phyloP scores from a whole-genome alignment of 2,329 filamentous ascomycete species.

The Cladophialophora yegresii region DNA sequence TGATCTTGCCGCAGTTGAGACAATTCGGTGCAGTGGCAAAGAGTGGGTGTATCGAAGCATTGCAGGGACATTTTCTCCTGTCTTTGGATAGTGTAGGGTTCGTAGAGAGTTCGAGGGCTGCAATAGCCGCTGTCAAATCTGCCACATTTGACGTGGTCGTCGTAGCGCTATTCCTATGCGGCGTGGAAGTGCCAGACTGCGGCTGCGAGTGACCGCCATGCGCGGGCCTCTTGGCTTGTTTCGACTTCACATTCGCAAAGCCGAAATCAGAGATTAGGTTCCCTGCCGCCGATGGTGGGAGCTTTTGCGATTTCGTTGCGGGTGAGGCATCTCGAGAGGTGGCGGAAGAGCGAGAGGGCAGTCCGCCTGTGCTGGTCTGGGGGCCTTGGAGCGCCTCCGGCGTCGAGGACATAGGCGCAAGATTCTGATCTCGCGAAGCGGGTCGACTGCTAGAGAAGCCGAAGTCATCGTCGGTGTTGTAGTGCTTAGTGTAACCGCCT shows the following conservation, averaged over 20 bases:
- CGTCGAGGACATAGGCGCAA: slow-evolving; percentile 52
- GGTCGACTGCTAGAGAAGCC: slow-evolving; percentile 34
- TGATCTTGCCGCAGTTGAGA: slow-evolving; percentile 86
- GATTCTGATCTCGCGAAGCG: background rate
- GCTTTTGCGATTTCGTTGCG: slow-evolving; percentile 44
- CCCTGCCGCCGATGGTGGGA: slow-evolving; percentile 70
- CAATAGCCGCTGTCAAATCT: slow-evolving; percentile 75
- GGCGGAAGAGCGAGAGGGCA: slow-evolving; percentile 44
- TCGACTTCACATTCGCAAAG: slow-evolving; percentile 59
- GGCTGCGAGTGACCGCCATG: slow-evolving; percentile 43
- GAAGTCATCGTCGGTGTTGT: slow-evolving; percentile 41
- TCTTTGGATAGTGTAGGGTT: slow-evolving; percentile 71
- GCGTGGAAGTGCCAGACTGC: slow-evolving; percentile 70
- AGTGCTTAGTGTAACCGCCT: slow-evolving; percentile 76
- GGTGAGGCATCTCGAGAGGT: slow-evolving; percentile 51
- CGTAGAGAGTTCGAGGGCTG: slow-evolving; percentile 84
- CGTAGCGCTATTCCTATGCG: slow-evolving; percentile 55
- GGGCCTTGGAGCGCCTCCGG: slow-evolving; percentile 52
- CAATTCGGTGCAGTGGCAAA: slow-evolving; percentile 93
- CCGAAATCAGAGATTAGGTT: slow-evolving; percentile 75
- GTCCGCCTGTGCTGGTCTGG: slow-evolving; percentile 43
- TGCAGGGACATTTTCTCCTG: slow-evolving; percentile 76
- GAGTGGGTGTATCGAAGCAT: slow-evolving; percentile 82
- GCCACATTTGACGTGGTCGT: slow-evolving; percentile 52
- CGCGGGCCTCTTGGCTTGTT: slow-evolving; percentile 59